Base-by-base conservation (phyloP, 2,329 filamentous ascomycete genomes). In the Pseudogymnoascus sp. region DNA sequence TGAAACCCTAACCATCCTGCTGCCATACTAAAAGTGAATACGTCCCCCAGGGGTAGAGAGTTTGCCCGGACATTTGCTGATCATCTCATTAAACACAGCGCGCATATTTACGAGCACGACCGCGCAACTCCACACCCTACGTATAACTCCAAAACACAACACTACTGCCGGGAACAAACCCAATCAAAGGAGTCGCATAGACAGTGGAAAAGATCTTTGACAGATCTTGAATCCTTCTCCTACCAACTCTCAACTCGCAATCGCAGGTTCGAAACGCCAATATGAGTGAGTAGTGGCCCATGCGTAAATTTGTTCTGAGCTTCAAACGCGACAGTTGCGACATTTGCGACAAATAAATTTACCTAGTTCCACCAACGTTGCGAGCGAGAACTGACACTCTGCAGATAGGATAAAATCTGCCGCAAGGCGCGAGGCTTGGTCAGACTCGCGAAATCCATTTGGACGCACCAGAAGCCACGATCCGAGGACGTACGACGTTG, bases 241-340 rank as follows among this genome's bases (percentile, higher is more conserved):
- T 10, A 21, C 10, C 43, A 49, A 1, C 23, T 26, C 43, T 21
- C 4, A 29, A 49, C 23, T 23, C 43, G 6, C 43, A 49, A 49
- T 49, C 23, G 43, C 43, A 29, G 23, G 43, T 49, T 49, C 43
- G 43, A 49, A 29, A 4, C 21, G 21, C 21, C 43, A 29, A 49
- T 49, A 49, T 49, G 43, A 49, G 43, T 49, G 14, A 49, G 43
- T 49, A 49, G 43, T 49, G 43, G 43, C 43, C 43, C 43, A 49
- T n/a, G 43, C 43, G 23, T 49, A n/a, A 29, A 49, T 49, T 49
- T 49, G 29, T 49, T 29, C 23, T 29, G 43, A 49, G 23, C 23
- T 49, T 49, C 43, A 26, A 12, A 49, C 43, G 43, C 23, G 43
- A 45, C 14, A 41, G 37, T 39, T 39, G 37, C 37, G 37, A 41